Conservation (phyloP, 306 rosid genomes). For the Lupinus albus region DNA sequence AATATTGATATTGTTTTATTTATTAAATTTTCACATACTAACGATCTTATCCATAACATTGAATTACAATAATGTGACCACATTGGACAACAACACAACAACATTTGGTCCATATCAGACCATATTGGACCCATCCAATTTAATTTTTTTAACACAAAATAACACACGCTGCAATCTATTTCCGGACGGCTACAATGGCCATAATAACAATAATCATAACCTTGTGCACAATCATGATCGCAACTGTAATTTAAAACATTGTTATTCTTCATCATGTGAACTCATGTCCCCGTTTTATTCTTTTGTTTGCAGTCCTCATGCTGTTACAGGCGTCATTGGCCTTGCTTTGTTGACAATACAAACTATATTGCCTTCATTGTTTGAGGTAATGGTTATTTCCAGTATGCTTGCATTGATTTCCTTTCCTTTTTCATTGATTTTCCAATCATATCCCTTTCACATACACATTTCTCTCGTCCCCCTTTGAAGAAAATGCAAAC, state of each 20-base stretch:
- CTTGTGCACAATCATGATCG: too few relatives aligned
- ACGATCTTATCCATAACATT: too few relatives aligned
- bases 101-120: too few relatives aligned
- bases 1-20: neutral
- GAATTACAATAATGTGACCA: too few relatives aligned
- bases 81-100: too few relatives aligned
- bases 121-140: too few relatives aligned
- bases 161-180: too few relatives aligned
- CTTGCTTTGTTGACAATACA: slow-evolving; percentile 82
- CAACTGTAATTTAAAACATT: too few relatives aligned
- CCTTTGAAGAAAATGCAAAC: neutral
- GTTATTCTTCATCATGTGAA: too few relatives aligned
- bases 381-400: slow-evolving; percentile 60
- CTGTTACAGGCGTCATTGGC: slow-evolving; percentile 81
- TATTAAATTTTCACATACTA: neutral
- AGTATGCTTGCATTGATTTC: neutral
- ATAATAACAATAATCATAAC: too few relatives aligned
- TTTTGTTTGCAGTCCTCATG: slow-evolving; percentile 70
- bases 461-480: neutral
- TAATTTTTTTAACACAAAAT: too few relatives aligned
- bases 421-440: neutral
- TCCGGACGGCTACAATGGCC: too few relatives aligned
- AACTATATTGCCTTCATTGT: slow-evolving; percentile 68
- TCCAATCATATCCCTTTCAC: neutral
- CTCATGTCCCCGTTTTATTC: neutral